A percentile compares a stretch with the other conserved stretches of the same genome.
Conservation (phyloP, 2,329 filamentous ascomycete species). For the Diaporthe citriasiana region DNA sequence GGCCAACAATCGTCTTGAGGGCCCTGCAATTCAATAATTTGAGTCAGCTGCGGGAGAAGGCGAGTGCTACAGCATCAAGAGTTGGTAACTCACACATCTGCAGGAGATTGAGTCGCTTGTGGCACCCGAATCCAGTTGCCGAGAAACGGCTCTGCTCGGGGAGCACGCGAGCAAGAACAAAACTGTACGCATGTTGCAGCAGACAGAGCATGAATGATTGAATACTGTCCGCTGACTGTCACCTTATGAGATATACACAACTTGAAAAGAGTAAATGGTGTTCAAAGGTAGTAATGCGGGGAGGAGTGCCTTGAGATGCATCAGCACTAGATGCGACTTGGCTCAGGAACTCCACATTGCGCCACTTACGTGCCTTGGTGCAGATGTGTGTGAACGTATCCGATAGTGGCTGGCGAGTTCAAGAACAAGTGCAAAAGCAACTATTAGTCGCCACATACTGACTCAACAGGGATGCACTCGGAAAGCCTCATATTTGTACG, state of each 20-base stretch:
- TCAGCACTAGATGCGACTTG: not conserved
- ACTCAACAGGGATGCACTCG: too few species aligned
- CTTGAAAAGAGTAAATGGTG: not conserved
- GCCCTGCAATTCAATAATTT: not conserved
- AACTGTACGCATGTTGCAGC: not conserved
- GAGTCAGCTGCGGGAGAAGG: too few species aligned
- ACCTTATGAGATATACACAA: not conserved
- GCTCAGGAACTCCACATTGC: not conserved
- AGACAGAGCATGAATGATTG: not conserved
- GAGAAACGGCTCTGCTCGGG: not conserved
- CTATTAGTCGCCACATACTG: not conserved
- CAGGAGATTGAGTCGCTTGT: not conserved
- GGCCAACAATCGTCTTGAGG: slow-evolving; percentile 33
- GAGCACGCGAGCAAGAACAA: not conserved
- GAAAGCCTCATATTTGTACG: too few species aligned
- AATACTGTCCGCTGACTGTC: not conserved
- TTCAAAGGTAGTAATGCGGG: not conserved
- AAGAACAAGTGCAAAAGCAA: not conserved
- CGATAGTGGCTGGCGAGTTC: not conserved
- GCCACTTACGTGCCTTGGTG: not conserved
- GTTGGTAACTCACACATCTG: not conserved
- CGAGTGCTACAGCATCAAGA: not conserved
- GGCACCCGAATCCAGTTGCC: not conserved
- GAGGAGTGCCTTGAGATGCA: not conserved
- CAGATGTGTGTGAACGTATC: not conserved